Evolutionary conservation across 352 stramenopile species (phyloP).

Genomic region (Thalassiosira mediterranea): DNA sequence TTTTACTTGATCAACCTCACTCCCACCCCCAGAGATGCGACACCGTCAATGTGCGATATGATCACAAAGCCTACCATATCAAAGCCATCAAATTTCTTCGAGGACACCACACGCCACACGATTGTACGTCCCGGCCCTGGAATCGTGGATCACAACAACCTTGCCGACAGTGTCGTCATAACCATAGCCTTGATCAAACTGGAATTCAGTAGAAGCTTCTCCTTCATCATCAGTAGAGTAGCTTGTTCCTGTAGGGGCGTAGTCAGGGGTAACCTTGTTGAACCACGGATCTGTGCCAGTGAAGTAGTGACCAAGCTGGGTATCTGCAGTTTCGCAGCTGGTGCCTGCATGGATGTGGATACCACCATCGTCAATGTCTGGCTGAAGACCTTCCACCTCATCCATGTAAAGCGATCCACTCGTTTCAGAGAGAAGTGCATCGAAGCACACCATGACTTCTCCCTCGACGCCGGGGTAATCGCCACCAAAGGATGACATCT

Average conservation of each 20-base stretch:
- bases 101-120: background rate
- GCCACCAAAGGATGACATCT: too few species aligned
- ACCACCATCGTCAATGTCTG: background rate
- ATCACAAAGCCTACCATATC: too few species aligned
- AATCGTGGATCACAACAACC: background rate
- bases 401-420: background rate
- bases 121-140: background rate
- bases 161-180: background rate
- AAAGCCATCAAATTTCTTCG: too few species aligned
- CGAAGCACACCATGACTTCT: background rate
- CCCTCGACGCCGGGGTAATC: background rate
- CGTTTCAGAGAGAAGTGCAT: background rate
- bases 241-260: background rate
- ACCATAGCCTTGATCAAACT: background rate
- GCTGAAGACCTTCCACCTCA: background rate
- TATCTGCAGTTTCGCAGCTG: background rate
- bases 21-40: too few species aligned
- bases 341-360: background rate
- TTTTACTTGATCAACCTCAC: too few species aligned
- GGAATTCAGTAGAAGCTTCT: background rate
- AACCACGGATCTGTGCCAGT: background rate
- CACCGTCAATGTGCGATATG: too few species aligned
- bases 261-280: background rate
- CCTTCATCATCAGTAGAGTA: background rate
- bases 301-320: background rate